A percentile compares a stretch with the other conserved stretches of the same genome.
These are phyloP conservation scores for Porogramme epimiltina DNA, from an alignment of 1,284 basidiomycete species.

Conservation along the genomic window DNA sequence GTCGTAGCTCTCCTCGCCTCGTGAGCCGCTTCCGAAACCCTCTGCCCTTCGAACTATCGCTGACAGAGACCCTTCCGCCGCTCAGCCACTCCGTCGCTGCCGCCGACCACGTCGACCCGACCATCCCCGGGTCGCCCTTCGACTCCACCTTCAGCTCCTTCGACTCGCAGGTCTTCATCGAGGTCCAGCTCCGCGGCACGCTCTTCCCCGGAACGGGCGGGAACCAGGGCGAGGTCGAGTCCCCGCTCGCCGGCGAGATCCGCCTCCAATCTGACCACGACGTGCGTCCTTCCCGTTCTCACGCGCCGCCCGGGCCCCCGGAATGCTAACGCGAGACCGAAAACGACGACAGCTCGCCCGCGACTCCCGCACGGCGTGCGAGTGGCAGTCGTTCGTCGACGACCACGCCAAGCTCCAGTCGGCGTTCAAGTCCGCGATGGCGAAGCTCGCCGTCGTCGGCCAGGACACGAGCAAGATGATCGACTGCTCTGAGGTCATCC, in stretches of 20 bases:
- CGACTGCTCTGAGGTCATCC: constrained; percentile 27
- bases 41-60: no score
- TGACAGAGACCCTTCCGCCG: no score
- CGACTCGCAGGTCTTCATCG: constrained; percentile 41
- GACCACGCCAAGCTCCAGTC: constrained; percentile 31
- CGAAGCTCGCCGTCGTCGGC: constrained; percentile 33
- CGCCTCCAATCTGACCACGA: constrained; percentile 33
- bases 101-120: constrained; percentile 27
- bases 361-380: constrained; percentile 27
- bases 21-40: no score
- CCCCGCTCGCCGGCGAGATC: constrained; percentile 30
- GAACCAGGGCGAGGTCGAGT: constrained; percentile 31
- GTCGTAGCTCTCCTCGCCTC: constrained; percentile 44
- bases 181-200: constrained; percentile 36
- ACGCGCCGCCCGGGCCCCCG: background rate
- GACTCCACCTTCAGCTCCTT: constrained; percentile 40
- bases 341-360: constrained; percentile 22
- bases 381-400: constrained; percentile 28
- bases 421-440: constrained; percentile 31
- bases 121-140: constrained; percentile 36
- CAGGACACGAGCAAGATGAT: constrained; percentile 25
- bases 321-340: no score
- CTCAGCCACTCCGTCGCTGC: constrained; percentile 37
- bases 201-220: constrained; percentile 26
- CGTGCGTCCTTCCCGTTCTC: constrained; percentile 3